Conservation (phyloP, 108 stramenopile species). For the Cyclotella kingstonii region DNA sequence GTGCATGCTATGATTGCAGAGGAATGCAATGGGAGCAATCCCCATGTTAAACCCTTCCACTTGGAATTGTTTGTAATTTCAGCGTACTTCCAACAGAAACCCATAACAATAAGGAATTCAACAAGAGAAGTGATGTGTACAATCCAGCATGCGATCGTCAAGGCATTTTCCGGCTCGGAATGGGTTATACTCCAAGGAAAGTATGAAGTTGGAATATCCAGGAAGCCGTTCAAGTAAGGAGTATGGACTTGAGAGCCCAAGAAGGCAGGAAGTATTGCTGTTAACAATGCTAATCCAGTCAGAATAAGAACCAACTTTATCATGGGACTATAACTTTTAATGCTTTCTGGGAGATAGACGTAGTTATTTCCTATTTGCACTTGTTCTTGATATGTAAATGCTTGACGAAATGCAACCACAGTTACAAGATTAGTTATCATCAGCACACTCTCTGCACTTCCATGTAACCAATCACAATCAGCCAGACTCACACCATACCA, state of each 20-base stretch:
- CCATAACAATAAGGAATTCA: conserved; percentile 91
- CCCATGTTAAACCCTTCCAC: conserved; percentile 94
- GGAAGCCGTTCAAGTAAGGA: conserved; percentile 69
- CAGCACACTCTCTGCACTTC: conserved; percentile 83
- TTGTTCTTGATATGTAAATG: conserved; percentile 62
- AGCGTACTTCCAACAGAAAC: conserved; percentile 80
- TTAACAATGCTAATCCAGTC: conserved; percentile 54
- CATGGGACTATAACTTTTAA: conserved; percentile 70
- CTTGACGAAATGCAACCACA: conserved; percentile 81
- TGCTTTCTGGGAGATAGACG: conserved; percentile 45
- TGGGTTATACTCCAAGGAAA: conserved; percentile 30
- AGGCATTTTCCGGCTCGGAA: conserved; percentile 63
- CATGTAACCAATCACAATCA: conserved; percentile 93
- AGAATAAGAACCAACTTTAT: conserved; percentile 51
- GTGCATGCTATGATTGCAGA: conserved; percentile 92
- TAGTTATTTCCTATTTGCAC: background rate
- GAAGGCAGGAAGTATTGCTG: conserved; percentile 65
- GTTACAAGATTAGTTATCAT: conserved; percentile 89
- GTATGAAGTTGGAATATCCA: conserved; percentile 53
- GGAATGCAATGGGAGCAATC: conserved; percentile 84
- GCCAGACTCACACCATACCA: conserved; percentile 86
- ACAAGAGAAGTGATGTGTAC: conserved; percentile 87
- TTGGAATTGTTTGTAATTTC: conserved; percentile 60
- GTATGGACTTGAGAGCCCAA: conserved; percentile 66
- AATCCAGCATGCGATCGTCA: conserved; percentile 80